Evolutionary conservation across 1,284 basidiomycete species (phyloP).

Genomic region (Pholiota adiposa): DNA sequence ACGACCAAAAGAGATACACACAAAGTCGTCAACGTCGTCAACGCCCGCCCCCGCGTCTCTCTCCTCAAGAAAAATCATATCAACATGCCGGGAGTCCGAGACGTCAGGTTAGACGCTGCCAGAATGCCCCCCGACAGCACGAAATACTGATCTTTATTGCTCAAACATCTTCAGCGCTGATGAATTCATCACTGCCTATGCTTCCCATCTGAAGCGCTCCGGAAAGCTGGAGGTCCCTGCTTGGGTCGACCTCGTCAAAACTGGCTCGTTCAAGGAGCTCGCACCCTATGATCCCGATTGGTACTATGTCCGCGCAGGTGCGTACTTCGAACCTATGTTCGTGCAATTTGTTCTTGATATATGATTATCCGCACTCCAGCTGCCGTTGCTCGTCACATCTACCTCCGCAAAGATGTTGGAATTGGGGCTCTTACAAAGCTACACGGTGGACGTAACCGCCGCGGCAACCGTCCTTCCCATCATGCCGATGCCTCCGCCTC

Average conservation of each 20-base stretch:
- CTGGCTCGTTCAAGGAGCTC: conserved; percentile 96
- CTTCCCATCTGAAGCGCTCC: conserved; percentile 93
- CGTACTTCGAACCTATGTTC: conserved; percentile 31
- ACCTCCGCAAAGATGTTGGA: conserved; percentile 99
- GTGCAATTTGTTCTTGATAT: conserved; percentile 8
- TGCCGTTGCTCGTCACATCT: conserved; percentile 98
- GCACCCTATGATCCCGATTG: conserved; percentile 99
- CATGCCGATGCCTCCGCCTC: conserved; percentile 88
- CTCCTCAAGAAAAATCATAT: conserved; percentile 48
- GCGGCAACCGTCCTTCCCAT: conserved; percentile 95
- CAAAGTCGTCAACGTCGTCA: conserved; percentile 49
- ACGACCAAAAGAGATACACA: conserved; percentile 39
- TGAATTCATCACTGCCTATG: conserved; percentile 90
- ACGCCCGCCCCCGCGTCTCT: conserved; percentile 43
- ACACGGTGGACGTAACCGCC: conserved; percentile 95
- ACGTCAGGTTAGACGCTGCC: conserved; percentile 72
- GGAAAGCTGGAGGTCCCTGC: conserved; percentile 98
- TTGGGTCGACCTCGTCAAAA: conserved; percentile 99
- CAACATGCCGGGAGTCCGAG: conserved; percentile 92
- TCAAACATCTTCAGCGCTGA: conserved; percentile 65
- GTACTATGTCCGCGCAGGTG: conserved; percentile 98
- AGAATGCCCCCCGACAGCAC: conserved; percentile 12
- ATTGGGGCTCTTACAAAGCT: conserved; percentile 96
- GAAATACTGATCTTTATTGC: conserved; percentile 27
- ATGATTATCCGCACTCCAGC: conserved; percentile 53